These are phyloP conservation scores for Vitis amurensis DNA, from an alignment of 164 flowering plant species.

Conservation along the genomic window DNA sequence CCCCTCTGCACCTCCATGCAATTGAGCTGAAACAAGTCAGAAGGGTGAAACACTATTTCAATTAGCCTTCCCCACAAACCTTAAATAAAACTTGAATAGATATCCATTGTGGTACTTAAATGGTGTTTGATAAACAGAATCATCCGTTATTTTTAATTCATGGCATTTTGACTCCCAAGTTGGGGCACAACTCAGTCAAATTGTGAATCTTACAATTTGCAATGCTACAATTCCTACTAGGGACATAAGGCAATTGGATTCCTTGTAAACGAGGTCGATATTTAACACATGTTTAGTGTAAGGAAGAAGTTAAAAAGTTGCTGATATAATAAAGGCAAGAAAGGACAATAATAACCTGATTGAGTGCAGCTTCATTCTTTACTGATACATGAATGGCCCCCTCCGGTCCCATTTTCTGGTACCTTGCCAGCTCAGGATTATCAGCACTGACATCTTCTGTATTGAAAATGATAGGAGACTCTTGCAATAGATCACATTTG, in stretches of 20 bases:
- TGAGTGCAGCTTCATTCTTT: slow-evolving; percentile 56
- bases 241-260: no score
- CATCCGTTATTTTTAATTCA: no score
- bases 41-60: no score
- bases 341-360: slow-evolving; percentile 46
- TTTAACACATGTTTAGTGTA: no score
- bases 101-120: no score
- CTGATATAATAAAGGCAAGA: neutral
- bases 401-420: slow-evolving; percentile 69
- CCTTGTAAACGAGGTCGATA: no score
- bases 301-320: neutral
- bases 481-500: slow-evolving; percentile 74
- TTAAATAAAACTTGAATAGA: neutral
- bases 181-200: no score
- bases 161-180: no score
- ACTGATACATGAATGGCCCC: slow-evolving; percentile 84
- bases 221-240: no score
- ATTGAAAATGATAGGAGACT: slow-evolving; percentile 39
- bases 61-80: no score
- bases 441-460: slow-evolving; percentile 45
- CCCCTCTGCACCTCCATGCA: neutral
- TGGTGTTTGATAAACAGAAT: no score
- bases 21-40: neutral
- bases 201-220: no score
- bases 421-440: slow-evolving; percentile 57